phyloP scores from a whole-genome alignment of 177 flowering plant species.

The Vitis hybrid region DNA sequence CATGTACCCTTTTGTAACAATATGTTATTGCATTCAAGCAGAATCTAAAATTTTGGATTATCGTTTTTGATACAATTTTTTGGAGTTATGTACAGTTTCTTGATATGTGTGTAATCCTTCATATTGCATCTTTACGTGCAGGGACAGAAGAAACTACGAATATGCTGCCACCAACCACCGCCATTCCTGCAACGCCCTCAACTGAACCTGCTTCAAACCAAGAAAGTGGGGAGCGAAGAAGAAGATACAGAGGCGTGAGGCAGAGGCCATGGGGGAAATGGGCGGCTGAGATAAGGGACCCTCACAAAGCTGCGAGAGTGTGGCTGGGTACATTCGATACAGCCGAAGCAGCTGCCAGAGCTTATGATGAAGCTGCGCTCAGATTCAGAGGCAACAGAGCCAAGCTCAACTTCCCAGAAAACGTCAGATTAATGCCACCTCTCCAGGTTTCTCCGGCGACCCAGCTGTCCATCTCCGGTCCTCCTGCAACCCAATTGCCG shows the following conservation, averaged over 20 bases:
- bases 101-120: not conserved
- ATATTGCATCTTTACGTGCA: not conserved
- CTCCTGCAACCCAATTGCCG: not conserved
- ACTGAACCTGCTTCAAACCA: constrained; percentile 9
- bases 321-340: constrained; percentile 87
- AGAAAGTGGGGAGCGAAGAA: constrained; percentile 36
- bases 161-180: constrained; percentile 3
- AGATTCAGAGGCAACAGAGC: constrained; percentile 73
- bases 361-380: constrained; percentile 82
- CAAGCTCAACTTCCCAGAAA: constrained; percentile 72
- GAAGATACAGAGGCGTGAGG: constrained; percentile 62
- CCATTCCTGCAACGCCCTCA: constrained; percentile 2
- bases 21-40: not conserved
- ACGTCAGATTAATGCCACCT: constrained; percentile 27
- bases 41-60: not conserved
- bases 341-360: constrained; percentile 75
- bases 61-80: not conserved
- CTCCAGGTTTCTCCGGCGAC: constrained; percentile 18
- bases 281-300: constrained; percentile 85
- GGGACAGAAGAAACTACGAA: constrained; percentile 12
- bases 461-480: constrained; percentile 11
- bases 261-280: constrained; percentile 89
- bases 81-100: not conserved
- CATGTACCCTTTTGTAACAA: not conserved
- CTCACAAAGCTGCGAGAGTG: constrained; percentile 74